Percentiles rank a stretch among this genome's conserved stretches.
Conservation (phyloP, 139 green algal genomes). For the Nannochloris sp. region DNA sequence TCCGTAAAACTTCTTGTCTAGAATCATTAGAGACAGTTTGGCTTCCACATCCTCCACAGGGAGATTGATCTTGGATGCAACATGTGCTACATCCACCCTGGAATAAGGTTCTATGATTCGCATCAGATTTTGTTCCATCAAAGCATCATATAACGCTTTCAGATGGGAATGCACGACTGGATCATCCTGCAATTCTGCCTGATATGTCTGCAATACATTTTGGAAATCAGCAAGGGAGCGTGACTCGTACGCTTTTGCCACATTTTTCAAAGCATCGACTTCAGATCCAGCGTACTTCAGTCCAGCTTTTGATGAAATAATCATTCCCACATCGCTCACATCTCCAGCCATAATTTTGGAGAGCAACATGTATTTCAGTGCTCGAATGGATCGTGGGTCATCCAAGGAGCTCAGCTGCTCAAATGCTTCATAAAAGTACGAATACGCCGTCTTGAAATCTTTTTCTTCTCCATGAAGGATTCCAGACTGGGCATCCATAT, state of each 20-base stretch:
- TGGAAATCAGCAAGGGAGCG: constrained; percentile 78
- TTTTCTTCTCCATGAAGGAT: constrained; percentile 92
- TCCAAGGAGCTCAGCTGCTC: constrained; percentile 73
- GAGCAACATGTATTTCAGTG: constrained; percentile 98
- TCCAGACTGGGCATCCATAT: constrained; percentile 88
- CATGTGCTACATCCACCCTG: constrained; percentile 84
- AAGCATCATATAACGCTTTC: constrained; percentile 49
- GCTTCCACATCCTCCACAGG: constrained; percentile 66
- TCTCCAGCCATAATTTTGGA: constrained; percentile 74
- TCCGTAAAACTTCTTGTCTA: constrained; percentile 90
- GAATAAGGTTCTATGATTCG: constrained; percentile 92
- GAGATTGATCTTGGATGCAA: constrained; percentile 84
- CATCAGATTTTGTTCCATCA: constrained; percentile 55
- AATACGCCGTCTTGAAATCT: constrained; percentile 98
- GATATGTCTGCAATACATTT: constrained; percentile 19
- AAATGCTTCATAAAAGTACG: constrained; percentile 98
- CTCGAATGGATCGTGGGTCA: constrained; percentile 62
- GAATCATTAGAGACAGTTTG: constrained; percentile 97
- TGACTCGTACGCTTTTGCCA: constrained; percentile 81
- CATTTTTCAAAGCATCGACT: constrained; percentile 84
- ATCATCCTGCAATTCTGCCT: constrained; percentile 60
- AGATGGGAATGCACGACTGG: constrained; percentile 83
- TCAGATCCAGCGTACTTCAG: constrained; percentile 82
- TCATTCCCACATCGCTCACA: constrained; percentile 60
- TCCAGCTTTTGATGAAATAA: constrained; percentile 87